phyloP scores from a whole-genome alignment of 345 rosid genomes.

The Bruguiera gymnorhiza region DNA sequence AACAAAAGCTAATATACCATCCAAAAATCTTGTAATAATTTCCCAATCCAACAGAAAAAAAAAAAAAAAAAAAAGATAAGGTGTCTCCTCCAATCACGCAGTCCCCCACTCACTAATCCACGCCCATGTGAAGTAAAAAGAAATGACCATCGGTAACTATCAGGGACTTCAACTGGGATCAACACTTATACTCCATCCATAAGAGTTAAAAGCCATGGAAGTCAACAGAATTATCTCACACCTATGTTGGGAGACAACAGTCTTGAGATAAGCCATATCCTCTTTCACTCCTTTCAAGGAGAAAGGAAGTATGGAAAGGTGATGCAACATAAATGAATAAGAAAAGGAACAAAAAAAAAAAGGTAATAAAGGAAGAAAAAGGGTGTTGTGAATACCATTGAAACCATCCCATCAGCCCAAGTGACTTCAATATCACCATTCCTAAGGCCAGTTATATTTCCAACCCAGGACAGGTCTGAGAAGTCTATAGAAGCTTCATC shows the following conservation, averaged over 20 bases:
- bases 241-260: background rate
- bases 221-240: background rate
- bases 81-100: background rate
- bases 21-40: background rate
- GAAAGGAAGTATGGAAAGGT: too few species aligned
- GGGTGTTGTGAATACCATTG: conserved; percentile 50
- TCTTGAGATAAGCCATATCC: too few species aligned
- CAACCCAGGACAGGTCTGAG: conserved; percentile 91
- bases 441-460: conserved; percentile 83
- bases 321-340: background rate
- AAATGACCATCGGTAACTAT: background rate
- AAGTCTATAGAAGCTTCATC: conserved; percentile 34
- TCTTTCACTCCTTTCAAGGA: too few species aligned
- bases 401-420: conserved; percentile 97
- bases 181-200: background rate
- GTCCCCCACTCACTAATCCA: too few species aligned
- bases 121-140: background rate
- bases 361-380: background rate
- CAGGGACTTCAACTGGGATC: background rate
- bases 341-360: background rate
- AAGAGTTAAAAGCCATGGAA: background rate
- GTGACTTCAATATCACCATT: conserved; percentile 97
- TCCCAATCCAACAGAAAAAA: background rate
- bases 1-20: background rate
- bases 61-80: background rate